Evolutionary conservation across 169 alveolate genomes (phyloP), one percentile per base, ranked within the genome.

Genomic region (Plasmodium yoelii): DNA sequence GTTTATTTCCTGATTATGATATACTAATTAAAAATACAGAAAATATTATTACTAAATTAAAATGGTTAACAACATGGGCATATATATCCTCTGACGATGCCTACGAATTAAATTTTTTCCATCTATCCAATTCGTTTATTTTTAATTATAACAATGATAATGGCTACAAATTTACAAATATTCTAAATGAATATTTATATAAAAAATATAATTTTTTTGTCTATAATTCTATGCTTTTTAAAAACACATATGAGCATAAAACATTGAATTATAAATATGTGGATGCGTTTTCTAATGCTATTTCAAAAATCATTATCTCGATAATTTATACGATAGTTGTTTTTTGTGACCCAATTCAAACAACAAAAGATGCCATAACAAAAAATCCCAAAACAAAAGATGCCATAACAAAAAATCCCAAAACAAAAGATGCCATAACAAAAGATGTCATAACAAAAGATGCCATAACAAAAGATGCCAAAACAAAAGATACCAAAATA

Each of bases 51-150:
- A 26, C 19, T 28, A 82, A 55, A 67, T 15, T 82, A 42, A 67
- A 82, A 47, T 67, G 63, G 49, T 61, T 82, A 22, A 53, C 68
- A 39, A 82, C 68, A 18, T 82, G 90, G 90, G 90, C 72, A 55
- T 82, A 82, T 60, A 18, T 56, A 46, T 49, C 39, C 19, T 61
- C 72, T 28, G 90, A 82, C 39, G 64, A 82, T 67, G 34, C 44
- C 5, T 73, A 82, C 1, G 90, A 82, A 67, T 55, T 70, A 70
- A 82, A 61, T 10, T 82, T 82, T 82, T 71, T 82, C n/a, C 51
- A 82, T n/a, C 42, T 47, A 22, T 59, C 84, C 19, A 82, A 82
- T 67, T 13, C 26, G 26, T 82, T 82, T 47, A 67, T 82, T 59
- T 82, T 82, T 59, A 82, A 24, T 28, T 44, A 55, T 51, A 46